Percentiles rank a stretch among this genome's conserved stretches.
Evolutionary conservation across 1,139 yeast species (phyloP).

Genomic region (Suhomyces wounanorum): DNA sequence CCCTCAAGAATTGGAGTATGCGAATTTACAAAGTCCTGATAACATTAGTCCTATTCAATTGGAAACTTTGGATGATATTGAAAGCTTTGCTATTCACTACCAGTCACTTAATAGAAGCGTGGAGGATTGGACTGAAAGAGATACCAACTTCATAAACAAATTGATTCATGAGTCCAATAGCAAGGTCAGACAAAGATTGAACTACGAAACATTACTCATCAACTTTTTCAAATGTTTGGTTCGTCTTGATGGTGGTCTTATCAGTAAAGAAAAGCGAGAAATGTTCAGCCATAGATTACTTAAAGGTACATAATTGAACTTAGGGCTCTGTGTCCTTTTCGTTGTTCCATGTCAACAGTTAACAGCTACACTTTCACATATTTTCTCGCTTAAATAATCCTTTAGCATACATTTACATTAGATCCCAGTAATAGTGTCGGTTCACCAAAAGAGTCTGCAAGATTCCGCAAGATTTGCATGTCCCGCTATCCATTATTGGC

Average conservation of each 20-base stretch:
- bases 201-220: constrained; percentile 42
- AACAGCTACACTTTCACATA: background rate
- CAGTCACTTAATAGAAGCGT: constrained; percentile 35
- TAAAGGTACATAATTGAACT: background rate
- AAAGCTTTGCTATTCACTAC: constrained; percentile 45
- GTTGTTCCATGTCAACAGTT: background rate
- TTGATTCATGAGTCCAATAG: constrained; percentile 24
- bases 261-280: constrained; percentile 25
- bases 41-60: constrained; percentile 37
- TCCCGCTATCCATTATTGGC: constrained; percentile 1
- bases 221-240: constrained; percentile 37
- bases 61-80: constrained; percentile 49
- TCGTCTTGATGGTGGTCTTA: constrained; percentile 43
- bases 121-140: constrained; percentile 44
- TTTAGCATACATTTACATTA: background rate
- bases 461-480: background rate
- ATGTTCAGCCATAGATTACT: constrained; percentile 22
- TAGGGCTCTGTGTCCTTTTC: background rate
- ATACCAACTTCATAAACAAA: constrained; percentile 26
- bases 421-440: background rate
- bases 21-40: constrained; percentile 15
- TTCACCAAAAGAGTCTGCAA: background rate
- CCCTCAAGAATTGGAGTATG: constrained; percentile 42
- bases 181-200: constrained; percentile 32
- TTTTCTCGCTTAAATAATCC: background rate